Percentiles rank a stretch among this genome's conserved stretches.
phyloP scores from a whole-genome alignment of 768 basidiomycete species.

The Amanita pseudoporphyria region DNA sequence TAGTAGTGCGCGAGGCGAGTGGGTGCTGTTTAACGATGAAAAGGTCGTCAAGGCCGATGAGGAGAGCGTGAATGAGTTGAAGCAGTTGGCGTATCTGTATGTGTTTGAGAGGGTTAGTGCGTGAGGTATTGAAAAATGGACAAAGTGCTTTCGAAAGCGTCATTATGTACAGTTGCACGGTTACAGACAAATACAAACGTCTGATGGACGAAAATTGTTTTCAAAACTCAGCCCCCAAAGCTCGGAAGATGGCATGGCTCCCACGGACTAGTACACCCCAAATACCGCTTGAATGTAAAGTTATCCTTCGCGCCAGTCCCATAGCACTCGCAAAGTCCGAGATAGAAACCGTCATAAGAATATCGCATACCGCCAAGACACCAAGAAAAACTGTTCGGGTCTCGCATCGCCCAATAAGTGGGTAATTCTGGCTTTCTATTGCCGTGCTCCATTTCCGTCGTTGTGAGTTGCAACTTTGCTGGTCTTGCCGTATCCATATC shows the following conservation, averaged over 20 bases:
- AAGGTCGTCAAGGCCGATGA: conserved; percentile 87
- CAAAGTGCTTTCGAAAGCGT: too few relatives aligned
- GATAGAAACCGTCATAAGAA: conserved; percentile 2
- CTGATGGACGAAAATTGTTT: too few relatives aligned
- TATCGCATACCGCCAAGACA: conserved; percentile 3
- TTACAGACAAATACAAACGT: too few relatives aligned
- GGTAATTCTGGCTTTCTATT: too few relatives aligned
- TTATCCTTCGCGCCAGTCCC: neutral
- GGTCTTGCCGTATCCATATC: neutral
- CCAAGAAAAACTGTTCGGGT: conserved; percentile 3
- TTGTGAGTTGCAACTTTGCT: neutral
- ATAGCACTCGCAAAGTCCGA: conserved; percentile 2
- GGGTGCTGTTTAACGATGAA: conserved; percentile 96
- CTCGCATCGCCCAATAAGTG: neutral
- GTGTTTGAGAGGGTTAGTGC: conserved; percentile 59
- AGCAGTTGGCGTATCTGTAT: conserved; percentile 87
- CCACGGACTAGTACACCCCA: conserved; percentile 4
- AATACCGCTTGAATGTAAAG: neutral
- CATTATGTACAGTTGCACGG: too few relatives aligned
- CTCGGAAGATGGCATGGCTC: neutral
- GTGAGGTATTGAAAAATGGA: neutral
- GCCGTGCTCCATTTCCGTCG: neutral
- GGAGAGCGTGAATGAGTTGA: conserved; percentile 73
- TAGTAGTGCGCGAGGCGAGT: conserved; percentile 35
- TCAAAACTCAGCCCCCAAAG: neutral